Percentiles rank a stretch among this genome's conserved stretches.
These are phyloP conservation scores for Colletotrichum sp. DNA, from an alignment of 2,329 filamentous ascomycete species.

Conservation along the genomic window DNA sequence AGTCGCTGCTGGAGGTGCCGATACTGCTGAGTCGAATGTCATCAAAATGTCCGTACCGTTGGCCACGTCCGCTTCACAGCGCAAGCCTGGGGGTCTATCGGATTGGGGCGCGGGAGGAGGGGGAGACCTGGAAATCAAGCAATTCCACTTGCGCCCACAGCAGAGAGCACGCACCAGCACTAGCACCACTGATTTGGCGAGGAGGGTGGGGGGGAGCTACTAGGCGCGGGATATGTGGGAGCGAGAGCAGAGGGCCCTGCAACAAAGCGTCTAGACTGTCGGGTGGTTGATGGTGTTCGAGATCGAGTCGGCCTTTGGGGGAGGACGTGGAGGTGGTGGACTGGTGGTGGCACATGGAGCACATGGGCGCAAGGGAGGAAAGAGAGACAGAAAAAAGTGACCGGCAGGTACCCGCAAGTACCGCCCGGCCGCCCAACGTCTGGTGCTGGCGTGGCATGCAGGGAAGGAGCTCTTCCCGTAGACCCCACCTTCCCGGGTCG, in stretches of 20 bases:
- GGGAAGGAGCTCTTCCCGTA: constrained; percentile 6
- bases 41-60: background rate
- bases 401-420: background rate
- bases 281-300: background rate
- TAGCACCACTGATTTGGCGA: background rate
- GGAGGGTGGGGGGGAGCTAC: background rate
- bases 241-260: background rate
- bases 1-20: background rate
- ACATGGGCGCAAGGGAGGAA: constrained; percentile 7
- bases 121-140: background rate
- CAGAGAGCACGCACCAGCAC: background rate
- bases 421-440: background rate
- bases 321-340: background rate
- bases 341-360: background rate
- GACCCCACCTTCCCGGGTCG: background rate
- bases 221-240: background rate
- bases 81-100: background rate
- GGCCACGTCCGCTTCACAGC: background rate
- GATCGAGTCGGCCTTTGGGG: background rate
- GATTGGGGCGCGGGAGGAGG: background rate
- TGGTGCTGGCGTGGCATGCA: background rate
- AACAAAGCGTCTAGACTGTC: background rate
- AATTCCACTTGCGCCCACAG: background rate
- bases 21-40: background rate
- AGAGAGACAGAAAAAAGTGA: background rate